Conservation (phyloP, 2,329 filamentous ascomycete genomes). For the Exophiala aquamarina region DNA sequence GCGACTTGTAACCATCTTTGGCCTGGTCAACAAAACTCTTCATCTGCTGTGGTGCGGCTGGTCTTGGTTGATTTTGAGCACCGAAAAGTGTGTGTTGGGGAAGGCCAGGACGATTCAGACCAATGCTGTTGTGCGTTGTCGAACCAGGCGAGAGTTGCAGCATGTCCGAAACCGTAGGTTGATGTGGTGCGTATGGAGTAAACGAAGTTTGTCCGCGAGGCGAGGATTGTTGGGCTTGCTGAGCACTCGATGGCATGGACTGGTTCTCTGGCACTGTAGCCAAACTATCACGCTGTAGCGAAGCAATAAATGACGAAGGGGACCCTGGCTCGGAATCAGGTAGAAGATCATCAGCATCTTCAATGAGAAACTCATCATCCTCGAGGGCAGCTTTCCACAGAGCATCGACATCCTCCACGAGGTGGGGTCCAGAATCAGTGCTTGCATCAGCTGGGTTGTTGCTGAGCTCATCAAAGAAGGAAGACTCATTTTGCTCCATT, state of each 20-base stretch:
- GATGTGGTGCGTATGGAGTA: slow-evolving; percentile 53
- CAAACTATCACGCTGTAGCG: slow-evolving; percentile 18
- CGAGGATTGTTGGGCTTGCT: slow-evolving; percentile 26
- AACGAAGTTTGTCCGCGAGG: slow-evolving; percentile 26
- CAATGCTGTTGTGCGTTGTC: slow-evolving; percentile 21
- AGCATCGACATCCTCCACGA: slow-evolving; percentile 67
- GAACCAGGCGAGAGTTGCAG: slow-evolving; percentile 34
- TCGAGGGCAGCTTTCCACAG: slow-evolving; percentile 82
- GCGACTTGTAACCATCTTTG: slow-evolving; percentile 89
- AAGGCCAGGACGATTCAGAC: slow-evolving; percentile 18
- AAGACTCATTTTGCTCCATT: slow-evolving; percentile 29
- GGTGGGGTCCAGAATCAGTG: slow-evolving; percentile 2
- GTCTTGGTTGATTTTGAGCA: slow-evolving; percentile 32
- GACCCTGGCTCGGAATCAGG: slow-evolving; percentile 59
- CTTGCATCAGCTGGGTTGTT: slow-evolving; percentile 20
- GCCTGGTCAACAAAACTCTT: slow-evolving; percentile 82
- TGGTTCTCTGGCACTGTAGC: slow-evolving; percentile 27
- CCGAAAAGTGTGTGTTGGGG: slow-evolving; percentile 23
- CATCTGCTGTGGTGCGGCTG: slow-evolving; percentile 46
- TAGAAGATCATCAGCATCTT: slow-evolving; percentile 80
- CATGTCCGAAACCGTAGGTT: slow-evolving; percentile 50
- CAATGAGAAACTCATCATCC: slow-evolving; percentile 66
- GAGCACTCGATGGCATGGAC: slow-evolving; percentile 9
- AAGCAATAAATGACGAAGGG: slow-evolving; percentile 17
- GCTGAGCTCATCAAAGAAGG: slow-evolving; percentile 21